Evolutionary conservation across 2,329 filamentous ascomycete genomes (phyloP).

Genomic region (Verticillium zaregamsianum): DNA sequence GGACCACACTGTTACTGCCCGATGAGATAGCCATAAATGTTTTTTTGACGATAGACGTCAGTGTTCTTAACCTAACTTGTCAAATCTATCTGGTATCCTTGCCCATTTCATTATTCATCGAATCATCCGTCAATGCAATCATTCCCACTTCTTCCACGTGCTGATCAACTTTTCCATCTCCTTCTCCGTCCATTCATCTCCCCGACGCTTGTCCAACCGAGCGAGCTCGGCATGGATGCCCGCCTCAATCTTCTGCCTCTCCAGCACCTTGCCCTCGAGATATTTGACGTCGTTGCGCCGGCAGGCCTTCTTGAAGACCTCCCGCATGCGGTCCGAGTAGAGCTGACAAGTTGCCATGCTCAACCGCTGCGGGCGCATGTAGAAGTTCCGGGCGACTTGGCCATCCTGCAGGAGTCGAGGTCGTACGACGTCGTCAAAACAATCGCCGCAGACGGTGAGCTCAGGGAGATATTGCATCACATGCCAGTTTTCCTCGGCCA

Average conservation of each 20-base stretch:
- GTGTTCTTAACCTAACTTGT: neutral
- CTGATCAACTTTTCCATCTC: conserved; percentile 45
- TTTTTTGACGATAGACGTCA: neutral
- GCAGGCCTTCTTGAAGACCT: conserved; percentile 65
- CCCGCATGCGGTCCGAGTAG: conserved; percentile 75
- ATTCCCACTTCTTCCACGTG: conserved; percentile 57
- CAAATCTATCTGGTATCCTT: neutral
- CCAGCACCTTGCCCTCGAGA: conserved; percentile 52
- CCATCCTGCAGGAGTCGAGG: conserved; percentile 53
- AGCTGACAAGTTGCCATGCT: conserved; percentile 65
- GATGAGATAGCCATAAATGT: too few relatives aligned
- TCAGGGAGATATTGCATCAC: conserved; percentile 70
- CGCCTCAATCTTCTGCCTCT: conserved; percentile 56
- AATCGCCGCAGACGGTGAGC: conserved; percentile 83
- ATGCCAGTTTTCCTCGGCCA: conserved; percentile 68
- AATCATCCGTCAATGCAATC: conserved; percentile 17
- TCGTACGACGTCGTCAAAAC: conserved; percentile 75
- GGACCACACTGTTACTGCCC: too few relatives aligned
- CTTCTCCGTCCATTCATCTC: conserved; percentile 32
- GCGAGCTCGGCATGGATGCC: conserved; percentile 53
- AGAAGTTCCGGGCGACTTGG: conserved; percentile 62
- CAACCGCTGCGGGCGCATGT: conserved; percentile 53
- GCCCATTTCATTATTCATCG: neutral
- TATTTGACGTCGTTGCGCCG: conserved; percentile 62
- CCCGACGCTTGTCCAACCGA: conserved; percentile 31